Conservation (phyloP, 2,329 filamentous ascomycete genomes). For the Xylariaceae sp. region DNA sequence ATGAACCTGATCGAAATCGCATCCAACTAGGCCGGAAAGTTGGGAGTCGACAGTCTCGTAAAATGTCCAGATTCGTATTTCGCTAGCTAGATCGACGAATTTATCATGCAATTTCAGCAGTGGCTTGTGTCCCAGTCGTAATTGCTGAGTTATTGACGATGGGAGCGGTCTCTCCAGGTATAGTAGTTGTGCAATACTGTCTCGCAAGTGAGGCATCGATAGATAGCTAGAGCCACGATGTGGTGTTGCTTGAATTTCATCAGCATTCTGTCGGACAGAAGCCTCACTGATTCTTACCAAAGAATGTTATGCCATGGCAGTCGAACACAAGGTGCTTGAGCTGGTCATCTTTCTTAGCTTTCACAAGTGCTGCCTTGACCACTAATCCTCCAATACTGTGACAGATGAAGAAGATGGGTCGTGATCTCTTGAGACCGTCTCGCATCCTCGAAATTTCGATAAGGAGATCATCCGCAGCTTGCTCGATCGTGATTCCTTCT, state of each 20-base stretch:
- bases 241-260: constrained; percentile 45
- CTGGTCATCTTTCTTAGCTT: constrained; percentile 36
- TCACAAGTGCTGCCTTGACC: constrained; percentile 52
- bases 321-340: constrained; percentile 47
- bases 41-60: constrained; percentile 60
- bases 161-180: constrained; percentile 50
- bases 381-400: constrained; percentile 60
- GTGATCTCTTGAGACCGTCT: constrained; percentile 29
- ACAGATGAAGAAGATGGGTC: constrained; percentile 57
- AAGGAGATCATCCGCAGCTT: constrained; percentile 45
- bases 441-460: constrained; percentile 38
- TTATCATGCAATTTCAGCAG: constrained; percentile 49
- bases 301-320: constrained; percentile 59
- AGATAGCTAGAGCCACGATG: constrained; percentile 62
- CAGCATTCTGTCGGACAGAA: constrained; percentile 7
- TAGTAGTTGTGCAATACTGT: constrained; percentile 51
- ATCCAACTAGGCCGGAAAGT: constrained; percentile 41
- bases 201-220: constrained; percentile 52
- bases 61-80: constrained; percentile 59
- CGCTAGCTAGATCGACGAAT: constrained; percentile 54
- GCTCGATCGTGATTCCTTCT: constrained; percentile 41
- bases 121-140: constrained; percentile 47
- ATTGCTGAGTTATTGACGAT: constrained; percentile 43
- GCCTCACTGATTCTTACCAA: constrained; percentile 38
- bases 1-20: constrained; percentile 43